These are phyloP conservation scores for Aspergillus melleus DNA, from an alignment of 2,329 filamentous ascomycete species.

Conservation along the genomic window DNA sequence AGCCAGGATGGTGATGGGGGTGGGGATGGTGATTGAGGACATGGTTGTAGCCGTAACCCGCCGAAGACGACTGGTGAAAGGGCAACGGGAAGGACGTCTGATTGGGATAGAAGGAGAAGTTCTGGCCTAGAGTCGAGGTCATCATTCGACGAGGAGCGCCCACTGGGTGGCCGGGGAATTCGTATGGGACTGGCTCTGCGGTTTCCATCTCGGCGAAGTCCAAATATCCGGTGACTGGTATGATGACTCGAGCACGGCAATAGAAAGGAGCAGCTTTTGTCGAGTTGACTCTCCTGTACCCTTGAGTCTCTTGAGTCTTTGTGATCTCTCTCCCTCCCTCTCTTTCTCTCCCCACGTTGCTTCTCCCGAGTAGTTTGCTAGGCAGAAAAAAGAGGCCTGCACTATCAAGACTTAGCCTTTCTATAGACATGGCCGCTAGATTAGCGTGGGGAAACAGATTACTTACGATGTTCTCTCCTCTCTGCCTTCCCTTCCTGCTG, in stretches of 20 bases:
- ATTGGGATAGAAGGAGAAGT: conserved; percentile 40
- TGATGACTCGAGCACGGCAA: background rate
- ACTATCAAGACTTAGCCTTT: background rate
- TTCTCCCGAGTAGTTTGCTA: no score
- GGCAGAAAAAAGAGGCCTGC: no score
- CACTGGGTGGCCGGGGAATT: conserved; percentile 39
- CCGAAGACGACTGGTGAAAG: conserved; percentile 33
- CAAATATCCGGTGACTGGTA: background rate
- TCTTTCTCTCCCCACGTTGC: no score
- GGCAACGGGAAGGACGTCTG: conserved; percentile 38
- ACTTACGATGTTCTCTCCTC: background rate
- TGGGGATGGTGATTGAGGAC: conserved; percentile 31
- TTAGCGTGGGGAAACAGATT: no score
- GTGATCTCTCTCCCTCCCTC: background rate
- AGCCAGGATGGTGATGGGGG: conserved; percentile 26
- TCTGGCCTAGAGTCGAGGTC: conserved; percentile 33
- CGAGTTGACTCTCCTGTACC: background rate
- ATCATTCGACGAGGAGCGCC: conserved; percentile 40
- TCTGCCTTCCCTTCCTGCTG: background rate
- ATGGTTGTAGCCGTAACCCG: conserved; percentile 35
- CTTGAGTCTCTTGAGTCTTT: background rate
- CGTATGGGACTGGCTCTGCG: conserved; percentile 42
- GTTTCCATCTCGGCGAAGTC: conserved; percentile 36
- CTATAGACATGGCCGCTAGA: background rate
- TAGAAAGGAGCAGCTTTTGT: background rate